phyloP scores from a whole-genome alignment of 139 green algal genomes.

The Asterochloris sp. region DNA sequence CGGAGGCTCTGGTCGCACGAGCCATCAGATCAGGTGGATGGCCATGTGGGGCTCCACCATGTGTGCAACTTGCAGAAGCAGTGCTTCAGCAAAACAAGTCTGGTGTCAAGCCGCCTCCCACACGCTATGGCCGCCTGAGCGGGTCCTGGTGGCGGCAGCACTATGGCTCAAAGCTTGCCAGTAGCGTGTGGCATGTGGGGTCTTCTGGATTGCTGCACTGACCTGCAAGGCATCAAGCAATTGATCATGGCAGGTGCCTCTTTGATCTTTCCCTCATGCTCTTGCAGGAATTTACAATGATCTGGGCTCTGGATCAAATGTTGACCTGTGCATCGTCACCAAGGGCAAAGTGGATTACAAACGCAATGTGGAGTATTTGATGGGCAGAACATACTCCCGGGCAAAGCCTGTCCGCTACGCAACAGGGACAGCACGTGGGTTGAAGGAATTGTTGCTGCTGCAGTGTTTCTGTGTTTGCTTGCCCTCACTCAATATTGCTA shows the following conservation, averaged over 20 bases:
- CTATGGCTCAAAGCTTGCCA: too few species aligned
- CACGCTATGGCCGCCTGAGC: too few species aligned
- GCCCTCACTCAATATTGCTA: background rate
- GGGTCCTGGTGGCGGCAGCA: too few species aligned
- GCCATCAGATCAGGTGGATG: conserved; percentile 46
- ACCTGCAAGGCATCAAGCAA: too few species aligned
- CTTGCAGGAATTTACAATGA: conserved; percentile 92
- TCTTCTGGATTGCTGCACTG: too few species aligned
- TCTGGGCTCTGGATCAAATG: conserved; percentile 93
- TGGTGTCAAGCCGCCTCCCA: too few species aligned
- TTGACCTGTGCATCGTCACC: conserved; percentile 97
- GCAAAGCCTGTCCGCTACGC: conserved; percentile 70
- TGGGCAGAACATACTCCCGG: conserved; percentile 84
- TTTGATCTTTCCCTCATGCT: too few species aligned
- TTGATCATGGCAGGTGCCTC: too few species aligned
- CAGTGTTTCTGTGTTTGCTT: background rate
- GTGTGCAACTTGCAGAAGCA: too few species aligned
- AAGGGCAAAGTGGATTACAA: conserved; percentile 84
- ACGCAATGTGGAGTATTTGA: conserved; percentile 86
- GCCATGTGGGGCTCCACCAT: background rate
- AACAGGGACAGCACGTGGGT: conserved; percentile 65
- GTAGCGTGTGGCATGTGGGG: too few species aligned
- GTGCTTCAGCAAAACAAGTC: too few species aligned
- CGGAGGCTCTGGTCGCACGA: conserved; percentile 77
- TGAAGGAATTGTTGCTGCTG: background rate